A percentile compares a stretch with the other conserved stretches of the same genome.
These are phyloP conservation scores for Xenosphaeropsis pyriputrescens DNA, from an alignment of 2,329 filamentous ascomycete genomes.

Conservation along the genomic window DNA sequence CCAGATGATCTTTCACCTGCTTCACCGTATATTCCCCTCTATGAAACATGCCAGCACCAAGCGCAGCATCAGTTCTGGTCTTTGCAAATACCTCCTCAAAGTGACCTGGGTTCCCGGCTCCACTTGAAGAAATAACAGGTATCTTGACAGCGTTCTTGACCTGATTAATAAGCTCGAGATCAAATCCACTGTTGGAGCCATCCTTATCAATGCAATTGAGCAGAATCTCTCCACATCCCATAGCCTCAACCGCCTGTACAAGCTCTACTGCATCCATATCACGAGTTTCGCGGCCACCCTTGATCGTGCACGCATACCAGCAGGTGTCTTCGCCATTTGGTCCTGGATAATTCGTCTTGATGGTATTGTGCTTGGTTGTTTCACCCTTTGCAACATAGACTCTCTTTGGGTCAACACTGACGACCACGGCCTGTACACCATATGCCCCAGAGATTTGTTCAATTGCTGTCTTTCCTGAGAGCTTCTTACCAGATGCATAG, in stretches of 20 bases:
- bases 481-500: constrained; percentile 50
- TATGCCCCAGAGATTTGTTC: constrained; percentile 91
- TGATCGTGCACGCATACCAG: constrained; percentile 97
- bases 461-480: constrained; percentile 77
- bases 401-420: constrained; percentile 85
- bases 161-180: constrained; percentile 77
- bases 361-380: constrained; percentile 57
- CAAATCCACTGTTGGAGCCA: constrained; percentile 87
- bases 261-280: constrained; percentile 89
- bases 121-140: constrained; percentile 89
- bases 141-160: constrained; percentile 82
- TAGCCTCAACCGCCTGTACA: constrained; percentile 77
- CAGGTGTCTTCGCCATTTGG: constrained; percentile 67
- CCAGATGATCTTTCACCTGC: constrained; percentile 79
- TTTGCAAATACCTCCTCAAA: constrained; percentile 82
- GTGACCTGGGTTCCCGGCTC: constrained; percentile 75
- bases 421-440: constrained; percentile 91
- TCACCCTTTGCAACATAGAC: constrained; percentile 62
- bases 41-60: constrained; percentile 97
- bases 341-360: constrained; percentile 56
- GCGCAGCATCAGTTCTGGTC: constrained; percentile 78
- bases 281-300: constrained; percentile 85
- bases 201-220: constrained; percentile 98
- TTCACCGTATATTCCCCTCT: constrained; percentile 86
- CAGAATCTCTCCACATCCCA: constrained; percentile 88